Conservation (phyloP, 768 basidiomycete genomes). For the Nevesoporus exiguus region DNA sequence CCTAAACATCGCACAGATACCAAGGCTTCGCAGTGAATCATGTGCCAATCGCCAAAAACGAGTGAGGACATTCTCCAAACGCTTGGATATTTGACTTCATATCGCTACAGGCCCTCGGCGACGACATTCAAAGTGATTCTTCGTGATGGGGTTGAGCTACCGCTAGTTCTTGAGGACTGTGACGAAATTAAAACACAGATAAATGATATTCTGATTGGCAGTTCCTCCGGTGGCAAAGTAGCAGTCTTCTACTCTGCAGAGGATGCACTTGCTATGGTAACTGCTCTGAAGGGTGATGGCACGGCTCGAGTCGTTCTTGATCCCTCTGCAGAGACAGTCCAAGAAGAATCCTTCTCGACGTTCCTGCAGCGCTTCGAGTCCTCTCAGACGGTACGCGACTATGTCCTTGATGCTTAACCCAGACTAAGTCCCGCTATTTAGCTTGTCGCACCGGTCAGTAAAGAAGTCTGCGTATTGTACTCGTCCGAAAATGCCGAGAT, state of each 20-base stretch:
- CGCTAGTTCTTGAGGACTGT: constrained; percentile 44
- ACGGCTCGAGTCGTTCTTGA: constrained; percentile 45
- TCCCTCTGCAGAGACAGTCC: constrained; percentile 37
- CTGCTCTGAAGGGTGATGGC: constrained; percentile 49
- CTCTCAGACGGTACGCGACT: constrained; percentile 49
- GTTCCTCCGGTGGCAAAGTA: constrained; percentile 40
- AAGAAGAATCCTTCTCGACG: constrained; percentile 45
- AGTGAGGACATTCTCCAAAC: constrained; percentile 16
- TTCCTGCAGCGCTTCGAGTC: constrained; percentile 49
- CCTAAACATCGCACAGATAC: constrained; percentile 21
- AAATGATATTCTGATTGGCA: constrained; percentile 38
- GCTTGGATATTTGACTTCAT: constrained; percentile 4
- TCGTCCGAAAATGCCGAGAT: constrained; percentile 48
- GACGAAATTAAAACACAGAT: constrained; percentile 33
- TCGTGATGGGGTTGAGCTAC: constrained; percentile 48
- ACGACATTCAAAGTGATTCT: constrained; percentile 47
- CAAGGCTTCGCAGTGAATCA: constrained; percentile 18
- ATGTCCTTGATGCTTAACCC: background rate
- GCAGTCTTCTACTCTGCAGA: constrained; percentile 58
- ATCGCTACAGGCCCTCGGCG: constrained; percentile 21
- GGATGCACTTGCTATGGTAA: constrained; percentile 48
- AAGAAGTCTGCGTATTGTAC: constrained; percentile 55
- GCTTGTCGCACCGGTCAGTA: constrained; percentile 56
- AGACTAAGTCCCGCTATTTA: constrained; percentile 23
- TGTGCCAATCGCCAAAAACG: constrained; percentile 4